Evolutionary conservation across 2,329 filamentous ascomycete genomes (phyloP), one percentile per base, ranked within the genome.

Genomic region (Fusarium tjaetaba): DNA sequence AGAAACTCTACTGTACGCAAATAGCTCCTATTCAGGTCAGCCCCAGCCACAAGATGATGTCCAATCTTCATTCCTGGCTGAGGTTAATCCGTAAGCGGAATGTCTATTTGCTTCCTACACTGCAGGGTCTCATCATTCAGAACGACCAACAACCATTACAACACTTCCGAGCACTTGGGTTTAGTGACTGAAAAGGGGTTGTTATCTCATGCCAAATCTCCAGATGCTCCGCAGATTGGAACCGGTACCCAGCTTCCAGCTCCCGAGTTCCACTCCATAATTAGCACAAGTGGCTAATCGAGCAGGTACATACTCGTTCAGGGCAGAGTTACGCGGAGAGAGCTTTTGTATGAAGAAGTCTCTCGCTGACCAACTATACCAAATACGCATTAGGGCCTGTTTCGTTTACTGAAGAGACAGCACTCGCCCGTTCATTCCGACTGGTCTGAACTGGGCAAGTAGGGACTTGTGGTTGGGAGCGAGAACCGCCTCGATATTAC

Each of bases 171-270:
- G 32, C 46, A 48, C 59, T 65, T 58, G 52, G 28, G 45, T 24
- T 30, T 36, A 38, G 32, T 32, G 39, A 62, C 26, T 46, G 48
- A 63, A 66, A 71, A 77, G 71, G 76, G 73, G 76, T 65, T 77
- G 73, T 70, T 73, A 73, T 68, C 59, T 64, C 61, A 77, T 55
- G 45, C 56, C 68, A 71, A 74, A 74, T 65, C 60, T 73, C 71
- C 71, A 77, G 68, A 68, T 75, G 72, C 74, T 76, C 73, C 74
- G 74, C 73, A 72, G 65, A 68, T 70, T 67, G 63, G 68, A 65
- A 64, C 68, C 57, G 56, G 68, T 76, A 65, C 56, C 71, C 71
- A 68, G 65, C 69, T 72, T 70, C 65, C 69, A 69, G 72, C 56
- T 74, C 57, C 71, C 71, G 64, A 69, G 72, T 73, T 75, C 57